phyloP scores from a whole-genome alignment of 2,329 filamentous ascomycete species.

The Curvularia sp. region DNA sequence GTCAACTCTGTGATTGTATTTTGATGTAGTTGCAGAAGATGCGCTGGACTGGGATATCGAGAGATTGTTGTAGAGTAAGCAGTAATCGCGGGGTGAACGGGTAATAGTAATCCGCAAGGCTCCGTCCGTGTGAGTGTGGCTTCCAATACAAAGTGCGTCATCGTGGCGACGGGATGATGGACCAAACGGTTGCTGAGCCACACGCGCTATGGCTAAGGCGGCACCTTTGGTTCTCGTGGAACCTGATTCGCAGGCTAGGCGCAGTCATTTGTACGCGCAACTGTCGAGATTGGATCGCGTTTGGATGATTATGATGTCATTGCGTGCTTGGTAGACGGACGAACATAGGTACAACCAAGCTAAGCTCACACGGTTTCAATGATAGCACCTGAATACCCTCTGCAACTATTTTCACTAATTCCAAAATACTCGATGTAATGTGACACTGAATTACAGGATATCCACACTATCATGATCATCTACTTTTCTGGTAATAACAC shows the following conservation, averaged over 20 bases:
- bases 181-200: conserved; percentile 26
- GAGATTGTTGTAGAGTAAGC: conserved; percentile 13
- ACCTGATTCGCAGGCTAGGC: conserved; percentile 4
- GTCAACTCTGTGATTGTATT: neutral
- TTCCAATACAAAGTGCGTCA: conserved; percentile 27
- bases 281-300: neutral
- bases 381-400: neutral
- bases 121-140: conserved; percentile 12
- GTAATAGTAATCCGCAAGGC: conserved; percentile 21
- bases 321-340: neutral
- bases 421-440: neutral
- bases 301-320: conserved; percentile 10
- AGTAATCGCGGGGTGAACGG: conserved; percentile 19
- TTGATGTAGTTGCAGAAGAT: neutral
- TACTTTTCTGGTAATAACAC: neutral
- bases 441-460: too few relatives aligned
- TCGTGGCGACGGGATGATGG: conserved; percentile 24
- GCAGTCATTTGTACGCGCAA: neutral
- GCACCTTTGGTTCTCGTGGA: neutral
- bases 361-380: neutral
- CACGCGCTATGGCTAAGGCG: conserved; percentile 1
- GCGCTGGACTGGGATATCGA: neutral
- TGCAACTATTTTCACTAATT: neutral
- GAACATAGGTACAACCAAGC: conserved; percentile 2
- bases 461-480: too few relatives aligned